Conservation (phyloP, 495 filamentous ascomycete genomes). For the Diplogelasinospora grovesii region DNA sequence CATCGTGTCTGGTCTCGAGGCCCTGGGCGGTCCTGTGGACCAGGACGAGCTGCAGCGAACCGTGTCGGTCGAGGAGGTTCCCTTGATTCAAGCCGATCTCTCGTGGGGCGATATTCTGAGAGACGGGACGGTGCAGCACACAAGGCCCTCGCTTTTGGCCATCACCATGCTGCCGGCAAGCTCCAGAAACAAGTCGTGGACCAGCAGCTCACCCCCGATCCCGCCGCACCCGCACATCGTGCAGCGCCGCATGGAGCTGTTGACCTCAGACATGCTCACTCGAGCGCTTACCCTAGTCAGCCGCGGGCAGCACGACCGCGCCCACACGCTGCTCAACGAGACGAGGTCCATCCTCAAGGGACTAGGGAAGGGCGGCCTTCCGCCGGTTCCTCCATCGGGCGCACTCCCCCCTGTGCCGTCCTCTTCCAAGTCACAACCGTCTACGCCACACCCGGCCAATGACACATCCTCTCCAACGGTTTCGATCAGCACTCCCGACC, state of each 20-base stretch:
- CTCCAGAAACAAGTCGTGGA: constrained; percentile 51
- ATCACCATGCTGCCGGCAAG: constrained; percentile 94
- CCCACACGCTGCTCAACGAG: constrained; percentile 83
- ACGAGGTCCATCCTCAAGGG: constrained; percentile 94
- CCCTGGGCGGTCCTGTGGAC: constrained; percentile 84
- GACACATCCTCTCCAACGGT: constrained; percentile 41
- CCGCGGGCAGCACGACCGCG: constrained; percentile 86
- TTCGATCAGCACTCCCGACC: constrained; percentile 38
- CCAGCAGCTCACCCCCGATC: constrained; percentile 74
- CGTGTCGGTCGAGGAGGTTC: constrained; percentile 87
- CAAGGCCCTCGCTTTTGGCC: constrained; percentile 85
- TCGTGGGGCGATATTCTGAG: constrained; percentile 91
- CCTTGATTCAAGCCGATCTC: constrained; percentile 91
- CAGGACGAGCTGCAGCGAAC: constrained; percentile 79
- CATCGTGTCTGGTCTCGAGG: constrained; percentile 91
- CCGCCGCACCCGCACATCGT: constrained; percentile 94
- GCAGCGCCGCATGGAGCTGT: constrained; percentile 93
- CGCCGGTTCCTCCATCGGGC: constrained; percentile 61
- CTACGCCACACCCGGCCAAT: constrained; percentile 38
- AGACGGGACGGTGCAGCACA: constrained; percentile 81
- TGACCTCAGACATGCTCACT: constrained; percentile 97
- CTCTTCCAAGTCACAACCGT: constrained; percentile 37
- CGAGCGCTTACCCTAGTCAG: constrained; percentile 86
- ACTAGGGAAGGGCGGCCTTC: constrained; percentile 88
- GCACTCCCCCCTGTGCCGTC: too few species aligned